Conservation (phyloP, 352 stramenopile species). For the Saprolegnia parasitica region DNA sequence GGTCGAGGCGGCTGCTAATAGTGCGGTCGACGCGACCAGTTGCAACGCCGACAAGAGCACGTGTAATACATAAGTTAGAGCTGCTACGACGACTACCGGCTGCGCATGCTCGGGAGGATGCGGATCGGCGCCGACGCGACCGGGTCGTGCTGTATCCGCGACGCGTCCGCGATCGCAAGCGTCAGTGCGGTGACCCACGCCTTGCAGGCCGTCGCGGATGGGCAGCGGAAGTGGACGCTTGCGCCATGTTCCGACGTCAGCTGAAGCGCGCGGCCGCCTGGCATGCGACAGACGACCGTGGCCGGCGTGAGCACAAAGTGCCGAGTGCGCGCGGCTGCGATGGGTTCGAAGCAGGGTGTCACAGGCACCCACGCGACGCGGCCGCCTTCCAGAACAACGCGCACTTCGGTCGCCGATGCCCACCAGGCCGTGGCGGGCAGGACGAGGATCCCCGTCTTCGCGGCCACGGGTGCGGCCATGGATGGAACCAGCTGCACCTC, state of each 20-base stretch:
- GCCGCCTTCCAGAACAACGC: not conserved
- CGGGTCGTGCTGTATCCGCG: not conserved
- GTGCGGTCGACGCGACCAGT: too few relatives aligned
- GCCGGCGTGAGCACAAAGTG: not conserved
- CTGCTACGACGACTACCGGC: not conserved
- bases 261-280: not conserved
- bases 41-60: not conserved
- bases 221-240: not conserved
- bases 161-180: not conserved
- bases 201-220: not conserved
- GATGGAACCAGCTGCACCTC: not conserved
- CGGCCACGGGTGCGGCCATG: not conserved
- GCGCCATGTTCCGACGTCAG: conserved; percentile 11
- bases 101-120: not conserved
- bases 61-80: conserved; percentile 16
- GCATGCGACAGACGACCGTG: conserved; percentile 2
- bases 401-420: not conserved
- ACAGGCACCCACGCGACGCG: not conserved
- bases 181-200: not conserved
- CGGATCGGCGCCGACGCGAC: not conserved
- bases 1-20: too few relatives aligned
- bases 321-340: not conserved
- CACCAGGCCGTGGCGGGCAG: not conserved
- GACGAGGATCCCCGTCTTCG: not conserved
- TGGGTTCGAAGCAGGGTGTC: not conserved